Evolutionary conservation across 805 yeast genomes (phyloP), one percentile per base, ranked within the genome.

Genomic region (Pichia nanzhaoensis): DNA sequence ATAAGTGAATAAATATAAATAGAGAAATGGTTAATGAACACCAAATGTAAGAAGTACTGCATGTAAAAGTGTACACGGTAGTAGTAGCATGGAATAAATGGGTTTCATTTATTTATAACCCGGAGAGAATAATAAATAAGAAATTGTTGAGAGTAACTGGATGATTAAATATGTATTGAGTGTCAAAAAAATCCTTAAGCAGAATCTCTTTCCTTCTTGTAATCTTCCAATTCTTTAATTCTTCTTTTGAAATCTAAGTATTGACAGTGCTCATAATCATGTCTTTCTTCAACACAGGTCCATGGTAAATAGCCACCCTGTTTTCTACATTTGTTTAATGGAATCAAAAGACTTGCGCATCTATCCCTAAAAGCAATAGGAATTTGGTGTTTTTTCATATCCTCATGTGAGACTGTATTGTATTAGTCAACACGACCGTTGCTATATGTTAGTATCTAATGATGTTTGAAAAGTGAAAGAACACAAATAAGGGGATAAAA

Each of bases 341-440:
- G 84, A 22, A 80, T 72, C 51, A 78, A 64, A 44, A 80, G 59
- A 19, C 72, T 65, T 1, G 95, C 93, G 66, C 95, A 86, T 65
- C 95, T 77, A 63, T 86, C 95, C 55, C 95, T 73, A 74, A 81
- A 86, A 49, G 76, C 78, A 50, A 87, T 68, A 19, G 95, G 95
- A 46, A 86, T 80, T 61, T 81, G 76, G 65, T 82, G 70, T 55
- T 80, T 74, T 67, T 84, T 87, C 82, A 86, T 81, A 60, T 86
- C 95, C 59, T 85, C 89, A 65, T 81, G 85, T 45, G 88, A 73
- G 54, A 86, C 90, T 82, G 53, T 22, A 22, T 14, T n/a, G n/a
- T n/a, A n/a, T n/a, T n/a, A n/a, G n/a, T n/a, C n/a, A n/a, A n/a
- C n/a, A n/a, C n/a, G n/a, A n/a, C n/a, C n/a, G n/a, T n/a, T n/a